phyloP scores from a whole-genome alignment of 192 early-diverging fungal species.

The Umbelopsis vinacea region DNA sequence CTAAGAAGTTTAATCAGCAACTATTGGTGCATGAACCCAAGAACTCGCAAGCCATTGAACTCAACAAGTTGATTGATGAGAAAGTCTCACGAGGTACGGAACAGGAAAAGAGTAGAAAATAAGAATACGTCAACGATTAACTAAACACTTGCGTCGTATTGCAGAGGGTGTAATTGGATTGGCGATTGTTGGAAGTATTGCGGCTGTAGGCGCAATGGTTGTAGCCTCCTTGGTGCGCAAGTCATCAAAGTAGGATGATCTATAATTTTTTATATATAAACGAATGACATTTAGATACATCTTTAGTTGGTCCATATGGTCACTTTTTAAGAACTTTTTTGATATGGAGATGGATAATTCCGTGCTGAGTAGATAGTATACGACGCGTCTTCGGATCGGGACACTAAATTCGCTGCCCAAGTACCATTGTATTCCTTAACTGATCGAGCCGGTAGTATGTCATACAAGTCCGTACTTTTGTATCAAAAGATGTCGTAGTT shows the following conservation, averaged over 20 bases:
- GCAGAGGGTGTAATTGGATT: slow-evolving; percentile 88
- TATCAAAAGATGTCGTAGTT: no score
- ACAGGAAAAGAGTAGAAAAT: background rate
- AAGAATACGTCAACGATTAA: background rate
- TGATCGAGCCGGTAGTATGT: no score
- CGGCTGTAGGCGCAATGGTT: slow-evolving; percentile 69
- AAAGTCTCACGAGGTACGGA: slow-evolving; percentile 63
- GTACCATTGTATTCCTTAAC: no score
- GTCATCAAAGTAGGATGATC: slow-evolving; percentile 26
- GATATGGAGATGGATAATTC: no score
- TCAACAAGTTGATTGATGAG: slow-evolving; percentile 80
- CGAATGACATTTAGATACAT: background rate
- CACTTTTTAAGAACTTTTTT: no score
- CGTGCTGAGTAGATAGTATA: no score
- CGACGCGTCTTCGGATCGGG: no score
- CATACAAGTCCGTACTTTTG: no score
- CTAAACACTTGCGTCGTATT: background rate
- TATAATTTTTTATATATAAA: slow-evolving; percentile 8
- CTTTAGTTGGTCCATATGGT: background rate
- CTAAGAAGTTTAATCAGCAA: slow-evolving; percentile 78
- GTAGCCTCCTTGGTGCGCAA: slow-evolving; percentile 54
- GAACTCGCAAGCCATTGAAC: slow-evolving; percentile 78
- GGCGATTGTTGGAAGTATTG: slow-evolving; percentile 82
- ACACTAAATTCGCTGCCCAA: no score
- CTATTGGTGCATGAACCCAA: slow-evolving; percentile 84